phyloP scores from a whole-genome alignment of 768 basidiomycete species.

The Pisolithus orientalis region DNA sequence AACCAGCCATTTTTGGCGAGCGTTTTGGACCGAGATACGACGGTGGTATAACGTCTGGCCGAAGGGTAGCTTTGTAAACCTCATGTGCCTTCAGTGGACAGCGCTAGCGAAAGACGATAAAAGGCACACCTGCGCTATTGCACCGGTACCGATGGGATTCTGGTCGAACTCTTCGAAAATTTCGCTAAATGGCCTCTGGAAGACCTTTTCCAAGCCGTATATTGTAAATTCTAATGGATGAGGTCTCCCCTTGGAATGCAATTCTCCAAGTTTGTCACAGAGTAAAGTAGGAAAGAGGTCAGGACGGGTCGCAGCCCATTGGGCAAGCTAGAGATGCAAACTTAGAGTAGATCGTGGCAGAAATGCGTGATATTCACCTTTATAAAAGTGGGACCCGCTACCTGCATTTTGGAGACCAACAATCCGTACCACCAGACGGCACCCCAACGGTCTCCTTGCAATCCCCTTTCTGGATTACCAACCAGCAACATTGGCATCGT shows the following conservation, averaged over 20 bases:
- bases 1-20: conserved; percentile 40
- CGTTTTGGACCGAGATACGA: conserved; percentile 77
- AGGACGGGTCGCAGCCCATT: conserved; percentile 96
- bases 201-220: conserved; percentile 74
- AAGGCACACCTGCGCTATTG: conserved; percentile 74
- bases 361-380: conserved; percentile 52
- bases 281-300: conserved; percentile 88
- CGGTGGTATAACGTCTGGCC: conserved; percentile 77
- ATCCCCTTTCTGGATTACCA: conserved; percentile 45
- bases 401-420: conserved; percentile 83
- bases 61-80: conserved; percentile 88
- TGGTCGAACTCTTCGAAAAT: conserved; percentile 90
- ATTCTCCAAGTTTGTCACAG: conserved; percentile 75
- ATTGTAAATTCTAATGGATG: conserved; percentile 81
- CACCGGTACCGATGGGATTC: conserved; percentile 90
- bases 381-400: conserved; percentile 94
- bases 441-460: conserved; percentile 81
- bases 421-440: conserved; percentile 98
- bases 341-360: conserved; percentile 6
- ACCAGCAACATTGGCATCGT: conserved; percentile 78
- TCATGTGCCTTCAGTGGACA: conserved; percentile 17
- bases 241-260: conserved; percentile 83
- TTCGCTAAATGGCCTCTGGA: conserved; percentile 75
- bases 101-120: not conserved
- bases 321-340: conserved; percentile 60